phyloP scores from a whole-genome alignment of 2,329 filamentous ascomycete species.

The Epichloe gansuensis region DNA sequence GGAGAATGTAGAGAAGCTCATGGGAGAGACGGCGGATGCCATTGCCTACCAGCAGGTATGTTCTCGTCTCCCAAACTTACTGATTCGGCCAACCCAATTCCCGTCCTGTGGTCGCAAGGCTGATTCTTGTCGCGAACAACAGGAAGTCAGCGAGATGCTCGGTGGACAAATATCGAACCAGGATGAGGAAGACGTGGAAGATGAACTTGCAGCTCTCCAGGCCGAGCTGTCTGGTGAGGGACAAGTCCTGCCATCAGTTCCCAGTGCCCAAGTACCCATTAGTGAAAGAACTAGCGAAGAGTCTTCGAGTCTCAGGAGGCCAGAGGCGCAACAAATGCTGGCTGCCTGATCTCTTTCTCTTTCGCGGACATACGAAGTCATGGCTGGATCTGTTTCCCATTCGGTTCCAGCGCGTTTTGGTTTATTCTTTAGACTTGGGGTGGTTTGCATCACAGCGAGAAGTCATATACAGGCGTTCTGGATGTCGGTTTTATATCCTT shows the following conservation, averaged over 20 bases:
- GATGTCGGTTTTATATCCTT: conserved; percentile 6
- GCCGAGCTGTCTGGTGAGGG: conserved; percentile 19
- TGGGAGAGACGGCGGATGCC: conserved; percentile 85
- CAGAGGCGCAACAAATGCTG: conserved; percentile 28
- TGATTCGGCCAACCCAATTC: neutral
- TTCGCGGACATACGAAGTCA: neutral
- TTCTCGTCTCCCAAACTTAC: neutral
- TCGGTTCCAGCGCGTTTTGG: neutral
- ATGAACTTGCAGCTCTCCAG: conserved; percentile 78
- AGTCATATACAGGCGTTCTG: conserved; percentile 13
- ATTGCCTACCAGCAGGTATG: conserved; percentile 78
- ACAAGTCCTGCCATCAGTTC: conserved; percentile 19
- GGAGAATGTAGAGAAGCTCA: conserved; percentile 85
- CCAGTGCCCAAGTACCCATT: conserved; percentile 21
- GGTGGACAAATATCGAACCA: conserved; percentile 80
- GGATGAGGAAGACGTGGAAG: conserved; percentile 96
- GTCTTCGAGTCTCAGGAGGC: neutral
- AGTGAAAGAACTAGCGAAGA: neutral
- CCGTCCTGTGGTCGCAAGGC: neutral
- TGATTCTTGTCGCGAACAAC: conserved; percentile 8
- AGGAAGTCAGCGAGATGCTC: conserved; percentile 91
- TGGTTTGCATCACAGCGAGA: conserved; percentile 7
- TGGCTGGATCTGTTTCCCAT: neutral
- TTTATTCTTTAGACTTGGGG: conserved; percentile 4
- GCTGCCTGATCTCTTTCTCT: conserved; percentile 15